Evolutionary conservation across 2,329 filamentous ascomycete genomes (phyloP).

Genomic region (Phoma sp.): DNA sequence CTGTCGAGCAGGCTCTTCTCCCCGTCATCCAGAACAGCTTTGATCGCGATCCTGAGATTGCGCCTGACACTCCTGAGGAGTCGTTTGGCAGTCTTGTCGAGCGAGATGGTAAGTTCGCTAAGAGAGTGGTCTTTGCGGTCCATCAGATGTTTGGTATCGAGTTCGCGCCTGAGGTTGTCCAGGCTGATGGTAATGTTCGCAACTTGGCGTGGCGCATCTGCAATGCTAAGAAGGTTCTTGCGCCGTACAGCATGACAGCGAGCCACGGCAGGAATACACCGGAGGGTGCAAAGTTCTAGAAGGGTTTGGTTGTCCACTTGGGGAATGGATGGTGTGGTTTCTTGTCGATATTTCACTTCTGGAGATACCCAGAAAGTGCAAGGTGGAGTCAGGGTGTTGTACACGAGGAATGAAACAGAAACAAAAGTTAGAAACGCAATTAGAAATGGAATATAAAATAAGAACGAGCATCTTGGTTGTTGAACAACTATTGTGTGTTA

Average conservation of each 20-base stretch:
- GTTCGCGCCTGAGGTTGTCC: constrained; percentile 89
- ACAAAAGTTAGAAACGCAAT: not conserved
- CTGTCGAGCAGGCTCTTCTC: constrained; percentile 79
- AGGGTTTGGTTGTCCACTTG: not conserved
- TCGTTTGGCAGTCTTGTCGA: constrained; percentile 86
- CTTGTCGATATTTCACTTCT: not conserved
- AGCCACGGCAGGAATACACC: constrained; percentile 53
- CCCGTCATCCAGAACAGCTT: constrained; percentile 91
- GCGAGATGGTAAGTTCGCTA: constrained; percentile 86
- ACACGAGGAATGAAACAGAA: not conserved
- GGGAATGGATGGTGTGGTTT: not conserved
- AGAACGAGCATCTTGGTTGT: not conserved
- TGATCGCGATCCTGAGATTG: constrained; percentile 89
- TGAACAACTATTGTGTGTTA: too few species aligned
- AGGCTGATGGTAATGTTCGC: constrained; percentile 86
- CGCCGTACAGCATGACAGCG: constrained; percentile 59
- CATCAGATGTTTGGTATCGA: constrained; percentile 97
- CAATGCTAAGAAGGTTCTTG: constrained; percentile 91
- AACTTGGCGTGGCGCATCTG: constrained; percentile 95
- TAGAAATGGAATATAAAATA: not conserved
- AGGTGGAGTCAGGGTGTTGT: not conserved
- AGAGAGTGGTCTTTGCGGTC: constrained; percentile 90
- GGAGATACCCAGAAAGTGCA: not conserved
- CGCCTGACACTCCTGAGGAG: constrained; percentile 80
- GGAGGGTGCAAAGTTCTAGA: constrained; percentile 10